These are phyloP conservation scores for Fraxinus xanthoxyloides DNA, from an alignment of 305 asterid species.

Conservation along the genomic window DNA sequence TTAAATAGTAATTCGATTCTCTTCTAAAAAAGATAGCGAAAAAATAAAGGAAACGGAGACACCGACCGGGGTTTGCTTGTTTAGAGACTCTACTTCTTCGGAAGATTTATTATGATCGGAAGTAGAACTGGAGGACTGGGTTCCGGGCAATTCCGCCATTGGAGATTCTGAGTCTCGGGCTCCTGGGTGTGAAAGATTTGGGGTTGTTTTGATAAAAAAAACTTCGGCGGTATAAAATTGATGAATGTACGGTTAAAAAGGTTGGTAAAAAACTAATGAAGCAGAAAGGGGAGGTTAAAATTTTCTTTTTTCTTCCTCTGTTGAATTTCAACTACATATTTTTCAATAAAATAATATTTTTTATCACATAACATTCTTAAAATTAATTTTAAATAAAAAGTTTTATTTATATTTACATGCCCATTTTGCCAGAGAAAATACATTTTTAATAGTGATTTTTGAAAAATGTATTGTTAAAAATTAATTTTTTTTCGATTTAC, in stretches of 20 bases:
- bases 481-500: too few relatives aligned
- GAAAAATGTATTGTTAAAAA: too few relatives aligned
- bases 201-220: not conserved
- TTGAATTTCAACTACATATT: too few relatives aligned
- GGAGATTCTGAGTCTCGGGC: constrained; percentile 15
- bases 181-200: constrained; percentile 18
- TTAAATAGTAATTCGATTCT: not conserved
- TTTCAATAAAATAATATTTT: too few relatives aligned
- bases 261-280: not conserved
- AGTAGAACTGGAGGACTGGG: constrained; percentile 37
- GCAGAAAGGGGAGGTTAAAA: too few relatives aligned
- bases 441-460: too few relatives aligned
- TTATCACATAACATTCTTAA: too few relatives aligned
- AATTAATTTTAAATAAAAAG: too few relatives aligned
- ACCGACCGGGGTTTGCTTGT: constrained; percentile 37
- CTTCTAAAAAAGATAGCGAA: not conserved
- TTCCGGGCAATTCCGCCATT: constrained; percentile 54
- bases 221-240: not conserved
- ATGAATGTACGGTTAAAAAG: not conserved
- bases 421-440: too few relatives aligned
- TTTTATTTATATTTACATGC: too few relatives aligned
- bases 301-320: too few relatives aligned
- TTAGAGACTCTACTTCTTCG: constrained; percentile 22
- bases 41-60: not conserved
- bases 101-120: constrained; percentile 37